A percentile compares a stretch with the other conserved stretches of the same genome.
phyloP scores from a whole-genome alignment of 2,329 filamentous ascomycete genomes.

The Alternaria panax region DNA sequence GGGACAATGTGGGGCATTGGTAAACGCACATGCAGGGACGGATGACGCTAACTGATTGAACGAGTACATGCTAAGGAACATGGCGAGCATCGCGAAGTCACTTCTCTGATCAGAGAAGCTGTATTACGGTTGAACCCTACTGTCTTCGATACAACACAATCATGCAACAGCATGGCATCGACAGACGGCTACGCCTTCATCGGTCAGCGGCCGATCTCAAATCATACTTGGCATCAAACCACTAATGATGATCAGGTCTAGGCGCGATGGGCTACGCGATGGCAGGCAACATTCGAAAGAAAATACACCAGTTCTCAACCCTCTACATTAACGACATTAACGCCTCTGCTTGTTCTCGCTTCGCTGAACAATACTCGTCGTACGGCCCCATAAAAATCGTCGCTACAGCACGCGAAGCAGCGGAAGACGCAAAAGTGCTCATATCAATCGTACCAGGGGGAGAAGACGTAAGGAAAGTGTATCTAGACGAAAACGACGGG shows the following conservation, averaged over 20 bases:
- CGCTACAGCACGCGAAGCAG: conserved; percentile 37
- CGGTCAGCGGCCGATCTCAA: conserved; percentile 13
- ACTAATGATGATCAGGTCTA: conserved; percentile 28
- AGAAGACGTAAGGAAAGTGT: conserved; percentile 40
- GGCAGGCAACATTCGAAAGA: conserved; percentile 41
- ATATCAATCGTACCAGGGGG: conserved; percentile 41
- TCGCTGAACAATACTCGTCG: conserved; percentile 27
- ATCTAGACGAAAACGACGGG: conserved; percentile 34
- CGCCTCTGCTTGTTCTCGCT: conserved; percentile 28
- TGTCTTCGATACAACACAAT: neutral
- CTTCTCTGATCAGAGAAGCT: neutral
- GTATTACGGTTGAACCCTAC: neutral
- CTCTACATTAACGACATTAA: conserved; percentile 45
- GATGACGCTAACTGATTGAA: neutral
- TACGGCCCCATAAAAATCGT: conserved; percentile 36
- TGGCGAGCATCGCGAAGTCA: neutral
- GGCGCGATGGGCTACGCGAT: conserved; percentile 48
- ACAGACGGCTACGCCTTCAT: conserved; percentile 44
- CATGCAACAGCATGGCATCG: conserved; percentile 29
- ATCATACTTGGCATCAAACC: neutral
- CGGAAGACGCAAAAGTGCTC: conserved; percentile 35
- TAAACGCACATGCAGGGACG: conserved; percentile 3
- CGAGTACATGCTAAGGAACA: neutral
- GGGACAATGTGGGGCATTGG: conserved; percentile 41
- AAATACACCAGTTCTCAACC: conserved; percentile 27